Percentiles rank a stretch among this genome's conserved stretches.
These are phyloP conservation scores for Thalia dealbata DNA, from an alignment of 176 grass and related monocot species.

Conservation along the genomic window DNA sequence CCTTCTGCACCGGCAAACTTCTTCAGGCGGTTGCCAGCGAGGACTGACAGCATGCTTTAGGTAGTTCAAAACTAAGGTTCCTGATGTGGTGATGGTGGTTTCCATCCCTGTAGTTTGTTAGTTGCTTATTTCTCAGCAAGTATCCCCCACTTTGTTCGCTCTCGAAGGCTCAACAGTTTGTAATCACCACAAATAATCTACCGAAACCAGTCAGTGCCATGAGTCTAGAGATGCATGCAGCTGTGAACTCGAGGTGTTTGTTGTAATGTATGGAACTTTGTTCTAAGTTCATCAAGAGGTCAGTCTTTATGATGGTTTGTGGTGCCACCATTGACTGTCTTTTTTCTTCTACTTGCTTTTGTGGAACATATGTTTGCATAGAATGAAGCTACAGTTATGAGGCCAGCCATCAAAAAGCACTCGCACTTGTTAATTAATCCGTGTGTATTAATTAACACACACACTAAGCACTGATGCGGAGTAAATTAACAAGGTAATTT, in stretches of 20 bases:
- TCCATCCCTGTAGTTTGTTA: not conserved
- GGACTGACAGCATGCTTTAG: constrained; percentile 83
- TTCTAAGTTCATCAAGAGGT: too few relatives aligned
- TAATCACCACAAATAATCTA: not conserved
- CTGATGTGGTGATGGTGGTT: not conserved
- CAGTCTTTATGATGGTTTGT: too few relatives aligned
- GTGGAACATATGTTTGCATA: too few relatives aligned
- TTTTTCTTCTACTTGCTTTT: too few relatives aligned
- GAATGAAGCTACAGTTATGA: too few relatives aligned
- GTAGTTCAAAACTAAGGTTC: not conserved
- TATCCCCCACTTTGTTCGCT: not conserved
- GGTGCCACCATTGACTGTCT: too few relatives aligned
- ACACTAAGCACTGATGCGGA: too few relatives aligned
- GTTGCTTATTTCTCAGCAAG: not conserved
- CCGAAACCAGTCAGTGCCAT: not conserved
- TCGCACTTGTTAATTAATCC: too few relatives aligned
- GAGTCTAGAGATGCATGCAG: not conserved
- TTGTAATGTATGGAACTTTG: too few relatives aligned
- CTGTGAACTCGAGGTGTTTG: not conserved
- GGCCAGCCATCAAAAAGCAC: too few relatives aligned
- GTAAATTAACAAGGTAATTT: too few relatives aligned
- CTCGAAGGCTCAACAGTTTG: not conserved
- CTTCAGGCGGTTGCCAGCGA: constrained; percentile 71
- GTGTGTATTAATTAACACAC: too few relatives aligned
- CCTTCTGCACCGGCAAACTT: constrained; percentile 69